phyloP scores from a whole-genome alignment of 1,284 basidiomycete species.

The Sanghuangporus sanghuang region DNA sequence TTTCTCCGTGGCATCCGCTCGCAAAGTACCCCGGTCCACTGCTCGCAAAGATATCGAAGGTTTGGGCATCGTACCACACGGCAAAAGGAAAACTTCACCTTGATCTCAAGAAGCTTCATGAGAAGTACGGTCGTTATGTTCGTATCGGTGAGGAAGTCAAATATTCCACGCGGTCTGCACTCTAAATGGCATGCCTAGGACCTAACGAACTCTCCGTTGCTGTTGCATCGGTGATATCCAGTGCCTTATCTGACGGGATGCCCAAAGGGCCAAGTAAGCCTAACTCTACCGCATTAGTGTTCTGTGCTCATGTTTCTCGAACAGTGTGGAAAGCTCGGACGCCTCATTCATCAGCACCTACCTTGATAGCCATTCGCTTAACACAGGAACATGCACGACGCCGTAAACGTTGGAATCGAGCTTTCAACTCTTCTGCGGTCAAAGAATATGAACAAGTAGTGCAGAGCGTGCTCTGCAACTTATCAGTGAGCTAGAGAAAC shows the following conservation, averaged over 20 bases:
- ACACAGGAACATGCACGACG: conserved; percentile 32
- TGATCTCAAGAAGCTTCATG: conserved; percentile 15
- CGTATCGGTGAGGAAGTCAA: conserved; percentile 18
- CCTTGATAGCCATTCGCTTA: conserved; percentile 24
- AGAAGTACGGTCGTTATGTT: conserved; percentile 19
- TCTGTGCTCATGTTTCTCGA: conserved; percentile 27
- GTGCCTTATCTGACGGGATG: conserved; percentile 27
- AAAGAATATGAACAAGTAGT: conserved; percentile 35
- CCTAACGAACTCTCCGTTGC: conserved; percentile 32
- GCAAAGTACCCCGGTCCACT: conserved; percentile 23
- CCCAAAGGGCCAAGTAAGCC: conserved; percentile 30
- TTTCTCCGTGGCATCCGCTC: conserved; percentile 25
- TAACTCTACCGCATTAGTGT: conserved; percentile 20
- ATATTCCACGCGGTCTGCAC: neutral
- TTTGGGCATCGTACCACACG: conserved; percentile 16
- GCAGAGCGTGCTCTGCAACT: conserved; percentile 30
- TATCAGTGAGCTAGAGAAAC: conserved; percentile 24
- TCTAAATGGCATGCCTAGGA: conserved; percentile 19
- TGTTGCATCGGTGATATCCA: conserved; percentile 25
- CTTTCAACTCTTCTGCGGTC: conserved; percentile 33
- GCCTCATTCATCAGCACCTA: neutral
- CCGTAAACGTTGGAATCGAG: conserved; percentile 39
- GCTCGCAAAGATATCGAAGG: conserved; percentile 19
- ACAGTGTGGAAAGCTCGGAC: conserved; percentile 4
- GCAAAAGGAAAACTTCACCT: conserved; percentile 9